Evolutionary conservation across 2,329 filamentous ascomycete species (phyloP), one percentile per base, ranked within the genome.

Genomic region (Cryphonectria radicalis): DNA sequence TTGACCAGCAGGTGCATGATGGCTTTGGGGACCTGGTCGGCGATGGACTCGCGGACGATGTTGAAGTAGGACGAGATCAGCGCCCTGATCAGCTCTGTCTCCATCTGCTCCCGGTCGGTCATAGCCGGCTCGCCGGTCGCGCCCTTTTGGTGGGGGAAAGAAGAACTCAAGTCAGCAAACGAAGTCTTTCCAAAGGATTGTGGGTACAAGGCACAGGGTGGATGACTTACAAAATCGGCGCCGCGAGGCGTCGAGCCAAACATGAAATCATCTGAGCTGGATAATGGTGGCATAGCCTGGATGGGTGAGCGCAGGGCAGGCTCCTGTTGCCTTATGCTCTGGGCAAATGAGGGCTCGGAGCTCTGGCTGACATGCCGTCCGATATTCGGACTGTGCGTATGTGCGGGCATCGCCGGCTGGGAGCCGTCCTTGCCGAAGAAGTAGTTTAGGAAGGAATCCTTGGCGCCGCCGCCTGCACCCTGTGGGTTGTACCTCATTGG

Each of bases 1-100:
- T 99, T 99, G 79, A 99, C 96, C 46, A 99, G 89, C 63, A 99
- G 89, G 81, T 99, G 96, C 96, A 99, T 99, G 76, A 99, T 92
- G 6, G 96, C 96, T 84, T 99, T 99, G 75, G 96, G 96, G 14
- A 99, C 96, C 83, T 98, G 95, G 80, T 99, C 96, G 62, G 95
- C 95, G 77, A 98, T 97, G n/a, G 94, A 95, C 83, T 99, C 96
- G 74, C 96, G 93, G 63, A 99, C 96, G 78, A 99, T 99, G 81
- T 97, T 97, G 86, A 99, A 99, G 86, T 99, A 99, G 1, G 95
- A 98, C 43, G 93, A 97, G 80, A 99, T 99, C 70, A 99, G 89
- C 63, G 95, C 93, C 63, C 95, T 92, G 80, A 99, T 99, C 57
- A 99, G 90, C 82, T 99, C 96, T 13, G 96, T 98, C 84, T 99